Conservation (phyloP, 352 stramenopile genomes). For the Lagenidium giganteum region DNA sequence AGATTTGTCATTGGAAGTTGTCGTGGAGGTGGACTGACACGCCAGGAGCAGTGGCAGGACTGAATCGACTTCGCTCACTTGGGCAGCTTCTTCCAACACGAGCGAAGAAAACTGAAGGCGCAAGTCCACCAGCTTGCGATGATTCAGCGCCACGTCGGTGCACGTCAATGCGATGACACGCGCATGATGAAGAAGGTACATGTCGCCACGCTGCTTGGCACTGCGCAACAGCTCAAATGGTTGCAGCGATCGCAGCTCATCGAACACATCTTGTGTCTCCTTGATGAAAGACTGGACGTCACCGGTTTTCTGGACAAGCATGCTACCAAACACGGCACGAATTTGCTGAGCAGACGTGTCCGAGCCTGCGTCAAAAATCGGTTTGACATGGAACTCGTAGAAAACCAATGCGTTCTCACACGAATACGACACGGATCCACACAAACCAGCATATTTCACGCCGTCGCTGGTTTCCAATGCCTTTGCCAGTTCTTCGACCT, state of each 20-base stretch:
- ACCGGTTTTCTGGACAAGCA: slow-evolving; percentile 9
- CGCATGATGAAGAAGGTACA: slow-evolving; percentile 95
- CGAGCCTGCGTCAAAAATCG: slow-evolving; percentile 49
- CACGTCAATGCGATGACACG: slow-evolving; percentile 95
- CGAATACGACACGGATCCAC: slow-evolving; percentile 86
- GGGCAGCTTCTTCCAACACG: slow-evolving; percentile 94
- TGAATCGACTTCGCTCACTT: slow-evolving; percentile 94
- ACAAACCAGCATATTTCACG: slow-evolving; percentile 41
- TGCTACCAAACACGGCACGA: too few species aligned
- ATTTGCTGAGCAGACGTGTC: slow-evolving; percentile 26
- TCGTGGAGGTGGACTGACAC: slow-evolving; percentile 13
- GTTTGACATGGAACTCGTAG: slow-evolving; percentile 87
- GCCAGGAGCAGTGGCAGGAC: slow-evolving; percentile 91
- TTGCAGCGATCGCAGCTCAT: slow-evolving; percentile 89
- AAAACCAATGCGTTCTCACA: slow-evolving; percentile 97
- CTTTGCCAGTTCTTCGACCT: slow-evolving; percentile 91
- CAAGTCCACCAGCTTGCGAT: slow-evolving; percentile 82
- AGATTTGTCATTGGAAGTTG: slow-evolving; percentile 3
- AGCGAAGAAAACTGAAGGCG: slow-evolving; percentile 82
- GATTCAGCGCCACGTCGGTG: slow-evolving; percentile 90
- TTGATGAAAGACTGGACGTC: slow-evolving; percentile 42
- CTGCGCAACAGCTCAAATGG: slow-evolving; percentile 95
- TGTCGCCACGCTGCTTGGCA: slow-evolving; percentile 86
- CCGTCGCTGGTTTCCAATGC: slow-evolving; percentile 66
- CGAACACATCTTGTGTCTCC: slow-evolving; percentile 88